Evolutionary conservation across 1,139 yeast genomes (phyloP), one percentile per base, ranked within the genome.

Genomic region (Debaryomyces singareniensis): DNA sequence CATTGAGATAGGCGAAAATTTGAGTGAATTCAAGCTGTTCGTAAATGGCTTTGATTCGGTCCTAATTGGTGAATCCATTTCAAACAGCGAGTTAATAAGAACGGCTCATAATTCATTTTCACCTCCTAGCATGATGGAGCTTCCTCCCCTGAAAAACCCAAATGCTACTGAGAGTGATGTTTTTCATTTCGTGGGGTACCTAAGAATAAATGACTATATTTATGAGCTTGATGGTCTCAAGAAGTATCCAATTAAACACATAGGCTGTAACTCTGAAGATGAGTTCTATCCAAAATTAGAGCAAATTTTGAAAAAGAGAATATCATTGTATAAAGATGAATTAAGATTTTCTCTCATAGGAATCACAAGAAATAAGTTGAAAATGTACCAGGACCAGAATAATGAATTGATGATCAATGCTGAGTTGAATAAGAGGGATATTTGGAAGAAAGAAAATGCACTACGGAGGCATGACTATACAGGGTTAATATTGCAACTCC

Each of bases 141-240:
- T 40, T n/a, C 42, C 50, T 18, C 51, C 55, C 9, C 46, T 51
- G 13, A 48, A 53, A 15, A 7, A n/a, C n/a, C 7, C 9, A n/a
- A 65, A 65, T 27, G 65, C 59, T 27, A 66, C 67, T 24, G 55
- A 70, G 35, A 77, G 73, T 39, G 83, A 78, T 1, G 42, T 76
- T 11, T 80, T 67, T 53, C 87, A 79, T 45, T 79, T 77, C 42
- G 61, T 78, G 24, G 79, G 84, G 0, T 80, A 73, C 44, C 38
- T 67, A 7, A 64, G 62, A 21, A 52, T 58, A 26, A 51, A 68
- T 34, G 77, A 71, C 14, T 49, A 51, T 25, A 58, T 79, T n/a
- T 75, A 75, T 45, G 87, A 80, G 44, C 56, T 79, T 29, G 87
- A 79, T 45, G 87, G 87, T 1, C 60, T 79, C 30, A 75, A 73